These are phyloP conservation scores for Suillus subluteus DNA, from an alignment of 768 basidiomycete genomes.

Conservation along the genomic window DNA sequence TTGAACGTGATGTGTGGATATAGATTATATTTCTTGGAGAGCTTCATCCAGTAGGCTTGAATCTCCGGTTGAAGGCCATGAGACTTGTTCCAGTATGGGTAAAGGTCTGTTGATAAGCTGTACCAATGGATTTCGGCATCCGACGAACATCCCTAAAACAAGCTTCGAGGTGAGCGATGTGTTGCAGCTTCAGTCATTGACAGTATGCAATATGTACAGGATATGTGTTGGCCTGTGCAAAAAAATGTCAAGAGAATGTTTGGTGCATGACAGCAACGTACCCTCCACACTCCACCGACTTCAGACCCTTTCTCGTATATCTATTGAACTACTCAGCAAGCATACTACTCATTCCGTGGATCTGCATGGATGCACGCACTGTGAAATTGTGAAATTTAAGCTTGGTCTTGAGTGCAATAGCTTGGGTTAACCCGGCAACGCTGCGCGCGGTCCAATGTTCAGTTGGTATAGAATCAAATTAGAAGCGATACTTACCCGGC, in stretches of 20 bases:
- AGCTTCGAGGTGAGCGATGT: not conserved
- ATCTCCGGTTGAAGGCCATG: constrained; percentile 47
- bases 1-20: constrained; percentile 45
- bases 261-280: constrained; percentile 29
- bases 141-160: constrained; percentile 45
- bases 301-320: constrained; percentile 50
- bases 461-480: not conserved
- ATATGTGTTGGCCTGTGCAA: constrained; percentile 32
- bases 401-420: constrained; percentile 44
- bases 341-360: no score
- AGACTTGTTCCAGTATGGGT: constrained; percentile 46
- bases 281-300: constrained; percentile 58
- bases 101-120: constrained; percentile 49
- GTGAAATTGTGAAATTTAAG: constrained; percentile 44
- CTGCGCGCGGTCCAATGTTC: constrained; percentile 25
- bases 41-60: constrained; percentile 44
- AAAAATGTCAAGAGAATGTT: not conserved
- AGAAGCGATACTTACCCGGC: constrained; percentile 19
- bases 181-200: not conserved
- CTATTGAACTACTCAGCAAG: constrained; percentile 28
- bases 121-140: constrained; percentile 48
- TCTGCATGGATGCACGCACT: constrained; percentile 28
- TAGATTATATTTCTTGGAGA: constrained; percentile 47
- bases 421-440: constrained; percentile 45
- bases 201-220: constrained; percentile 18